Evolutionary conservation across 2,329 filamentous ascomycete genomes (phyloP), one percentile per base, ranked within the genome.

Genomic region (Hysterium pulicare): DNA sequence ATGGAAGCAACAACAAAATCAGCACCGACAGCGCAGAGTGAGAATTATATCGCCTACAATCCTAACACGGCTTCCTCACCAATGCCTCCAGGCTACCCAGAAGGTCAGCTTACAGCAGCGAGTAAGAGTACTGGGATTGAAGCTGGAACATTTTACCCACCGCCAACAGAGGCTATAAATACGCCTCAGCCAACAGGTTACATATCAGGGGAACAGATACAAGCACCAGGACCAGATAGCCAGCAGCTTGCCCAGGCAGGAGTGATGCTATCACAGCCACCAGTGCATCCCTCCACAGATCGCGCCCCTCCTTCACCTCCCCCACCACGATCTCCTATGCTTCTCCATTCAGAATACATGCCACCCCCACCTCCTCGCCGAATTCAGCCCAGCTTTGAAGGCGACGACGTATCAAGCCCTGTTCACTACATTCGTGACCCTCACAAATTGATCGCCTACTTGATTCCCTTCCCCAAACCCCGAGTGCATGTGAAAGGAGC

Each of bases 381-480:
- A 15, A 30, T n/a, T 13, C 32, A 15, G 9, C 33, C 33, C 8
- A 20, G 8, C 10, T 41, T 46, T 13, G 43, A 23, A 4, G 43
- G 40, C 15, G 46, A 48, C 21, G 30, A 34, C 21, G 23, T n/a
- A 53, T 33, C 53, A 4, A 60, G 58, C 16, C 64, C 67, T 9
- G 58, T 69, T 16, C 67, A 70, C 44, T 71, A 67, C 46, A 61
- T 58, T 3, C 57, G 69, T 21, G 64, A 70, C 44, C 67, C 68
- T 5, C 64, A 69, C 41, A 67, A 62, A 38, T 56, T 71, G 10
- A 58, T 66, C n/a, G 67, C 61, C 10, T 71, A 71, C 41, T 54
- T 71, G 3, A 55, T 71, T 4, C 69, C 69, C 1, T 70, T 70
- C 28, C 68, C 68, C 1, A 67, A 66, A 41, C 69, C 69, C 3